Percentiles rank a stretch among this genome's conserved stretches.
These are phyloP conservation scores for Cordia subcordata DNA, from an alignment of 257 asterid species.

Conservation along the genomic window DNA sequence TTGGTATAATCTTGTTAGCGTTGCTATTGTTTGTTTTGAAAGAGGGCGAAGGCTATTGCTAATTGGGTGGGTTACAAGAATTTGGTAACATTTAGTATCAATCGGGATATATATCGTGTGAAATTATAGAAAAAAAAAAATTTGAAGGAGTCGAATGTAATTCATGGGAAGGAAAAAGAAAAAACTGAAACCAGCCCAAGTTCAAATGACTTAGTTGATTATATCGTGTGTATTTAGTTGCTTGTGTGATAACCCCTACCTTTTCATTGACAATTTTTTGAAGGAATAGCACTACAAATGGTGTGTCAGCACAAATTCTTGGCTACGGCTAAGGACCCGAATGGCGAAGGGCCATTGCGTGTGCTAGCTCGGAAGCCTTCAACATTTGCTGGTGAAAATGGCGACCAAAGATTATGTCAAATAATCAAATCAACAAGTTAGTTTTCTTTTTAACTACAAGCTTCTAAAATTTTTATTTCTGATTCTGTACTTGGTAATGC, in stretches of 20 bases:
- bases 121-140: too few relatives aligned
- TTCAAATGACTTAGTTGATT: not conserved
- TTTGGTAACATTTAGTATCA: too few relatives aligned
- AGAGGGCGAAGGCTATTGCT: too few relatives aligned
- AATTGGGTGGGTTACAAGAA: too few relatives aligned
- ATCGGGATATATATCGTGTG: too few relatives aligned
- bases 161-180: too few relatives aligned
- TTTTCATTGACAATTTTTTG: too few relatives aligned
- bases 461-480: not conserved
- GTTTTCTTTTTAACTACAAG: not conserved
- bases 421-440: not conserved
- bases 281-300: conserved; percentile 22
- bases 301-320: not conserved
- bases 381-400: conserved; percentile 11
- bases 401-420: not conserved
- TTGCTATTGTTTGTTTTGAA: too few relatives aligned
- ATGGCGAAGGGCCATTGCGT: conserved; percentile 17
- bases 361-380: conserved; percentile 30
- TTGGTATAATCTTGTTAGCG: too few relatives aligned
- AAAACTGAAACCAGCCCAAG: too few relatives aligned
- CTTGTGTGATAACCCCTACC: not conserved
- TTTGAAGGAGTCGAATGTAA: too few relatives aligned
- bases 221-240: not conserved
- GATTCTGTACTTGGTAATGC: too few relatives aligned
- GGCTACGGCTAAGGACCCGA: conserved; percentile 15